Base-by-base conservation (phyloP, 495 filamentous ascomycete genomes). In the Penicillium paxilli region DNA sequence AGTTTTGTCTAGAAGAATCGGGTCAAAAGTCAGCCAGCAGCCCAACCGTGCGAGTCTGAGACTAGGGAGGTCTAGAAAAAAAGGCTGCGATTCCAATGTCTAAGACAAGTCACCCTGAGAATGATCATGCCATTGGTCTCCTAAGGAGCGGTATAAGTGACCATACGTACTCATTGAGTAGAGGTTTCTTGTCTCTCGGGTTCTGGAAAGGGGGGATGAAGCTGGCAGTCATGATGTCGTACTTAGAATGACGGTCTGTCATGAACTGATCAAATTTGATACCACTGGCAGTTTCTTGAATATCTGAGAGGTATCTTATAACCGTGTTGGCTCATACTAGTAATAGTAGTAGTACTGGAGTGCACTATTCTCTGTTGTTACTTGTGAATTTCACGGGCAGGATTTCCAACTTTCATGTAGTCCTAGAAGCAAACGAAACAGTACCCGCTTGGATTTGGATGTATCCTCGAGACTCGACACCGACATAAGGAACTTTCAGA, bases 91-190 rank as follows among this genome's bases (percentile, higher is more conserved):
- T 61, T 44, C 26, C 28, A 58, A 66, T 66, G 63, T 66, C 57
- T 66, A 45, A 64, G 63, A 66, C 60, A 66, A n/a, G 16, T 19
- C 23, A 38, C 7, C 6, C n/a, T 12, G 45, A 25, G 9, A 21
- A 17, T 22, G 32, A 12, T 23, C 24, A 42, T 17, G 33, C 22
- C 21, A 30, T 59, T 55, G 44, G 38, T 20, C 22, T 40, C 17
- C 16, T 30, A 64, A 66, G 61, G 45, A 64, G 63, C 63, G 63
- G 63, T 64, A 63, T 54, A 38, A 20, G 30, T 8, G 54, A 37
- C 19, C 44, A 49, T 61, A 28, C 49, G 56, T 60, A 51, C 54
- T 28, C 40, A 12, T 45, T 33, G 22, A 16, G 42, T 26, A 20
- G 46, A 47, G 17, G 23, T 12, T 41, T 58, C 33, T 20, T 21